Evolutionary conservation across 2,329 filamentous ascomycete species (phyloP).

Genomic region (Epichloe uncinata): DNA sequence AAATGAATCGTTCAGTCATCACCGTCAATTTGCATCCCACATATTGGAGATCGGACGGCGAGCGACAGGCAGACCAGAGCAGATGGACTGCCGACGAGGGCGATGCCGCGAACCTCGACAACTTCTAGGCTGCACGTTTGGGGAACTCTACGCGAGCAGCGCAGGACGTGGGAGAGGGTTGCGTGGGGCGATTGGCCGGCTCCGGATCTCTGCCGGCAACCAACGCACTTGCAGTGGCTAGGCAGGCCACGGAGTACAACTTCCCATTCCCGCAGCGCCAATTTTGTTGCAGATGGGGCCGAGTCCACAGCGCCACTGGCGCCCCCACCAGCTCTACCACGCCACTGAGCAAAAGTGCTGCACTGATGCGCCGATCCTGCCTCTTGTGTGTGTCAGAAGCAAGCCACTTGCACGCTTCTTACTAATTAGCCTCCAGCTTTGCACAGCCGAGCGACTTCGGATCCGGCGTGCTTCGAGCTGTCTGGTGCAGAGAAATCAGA

Average conservation of each 20-base stretch:
- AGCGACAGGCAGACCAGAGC: background rate
- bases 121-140: too few species aligned
- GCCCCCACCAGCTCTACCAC: background rate
- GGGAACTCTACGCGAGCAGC: background rate
- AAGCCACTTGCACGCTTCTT: too few species aligned
- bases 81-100: too few species aligned
- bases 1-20: too few species aligned
- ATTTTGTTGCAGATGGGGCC: background rate
- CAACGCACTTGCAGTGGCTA: background rate
- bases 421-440: background rate
- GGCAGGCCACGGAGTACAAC: background rate
- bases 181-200: slow-evolving; percentile 3
- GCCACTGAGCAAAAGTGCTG: background rate
- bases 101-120: too few species aligned
- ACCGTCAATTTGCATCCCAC: too few species aligned
- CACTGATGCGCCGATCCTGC: background rate
- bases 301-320: background rate
- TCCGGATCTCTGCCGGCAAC: slow-evolving; percentile 4
- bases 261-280: background rate
- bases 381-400: background rate
- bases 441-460: slow-evolving; percentile 1
- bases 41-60: background rate
- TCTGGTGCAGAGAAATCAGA: background rate
- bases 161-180: background rate
- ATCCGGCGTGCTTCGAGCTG: background rate